Evolutionary conservation across 305 asterid species (phyloP), one percentile per base, ranked within the genome.

Genomic region (Salvia sclarea): DNA sequence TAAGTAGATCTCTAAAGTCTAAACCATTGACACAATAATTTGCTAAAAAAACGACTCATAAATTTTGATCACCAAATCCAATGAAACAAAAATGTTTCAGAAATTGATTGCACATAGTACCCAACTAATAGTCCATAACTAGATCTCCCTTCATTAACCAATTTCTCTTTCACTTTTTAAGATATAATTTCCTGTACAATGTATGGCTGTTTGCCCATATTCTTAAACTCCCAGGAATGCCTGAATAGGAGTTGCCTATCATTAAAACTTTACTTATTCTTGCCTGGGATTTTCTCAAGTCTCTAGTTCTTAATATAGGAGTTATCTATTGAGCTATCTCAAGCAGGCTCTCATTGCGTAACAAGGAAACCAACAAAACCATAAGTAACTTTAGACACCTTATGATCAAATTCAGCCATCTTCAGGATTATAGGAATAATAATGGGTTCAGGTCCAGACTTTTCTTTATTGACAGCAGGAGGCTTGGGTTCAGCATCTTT

Each of bases 321-420:
- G 68, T 16, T 22, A 53, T 60, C 53, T 37, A 63, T 63, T 40
- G 28, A 55, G 76, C 56, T 44, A 55, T 40, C 50, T 35, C 60
- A 48, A 49, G 49, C 55, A 50, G 44, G 58, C 50, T 56, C 66
- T 50, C 62, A 63, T 47, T 28, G 57, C 38, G 25, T 60, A 40
- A 35, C 28, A 61, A 52, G 49, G 59, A 54, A 62, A 52, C 59
- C 53, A 43, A 64, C 44, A 55, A 50, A 68, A 67, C 37, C 48
- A 30, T 38, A 68, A 75, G 67, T 28, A 43, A 64, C 11, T 58
- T 47, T 60, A 49, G 49, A 69, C 81, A 94, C 99, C 98, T 89
- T 88, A 62, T 94, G 98, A 75, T 91, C 99, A 80, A 94, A 94
- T 47, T 91, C 96, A 50, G 94, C 94, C 99, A 91, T 89, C 84